Evolutionary conservation across 495 filamentous ascomycete species (phyloP), one percentile per base, ranked within the genome.

Genomic region (Cercophora newfieldiana): DNA sequence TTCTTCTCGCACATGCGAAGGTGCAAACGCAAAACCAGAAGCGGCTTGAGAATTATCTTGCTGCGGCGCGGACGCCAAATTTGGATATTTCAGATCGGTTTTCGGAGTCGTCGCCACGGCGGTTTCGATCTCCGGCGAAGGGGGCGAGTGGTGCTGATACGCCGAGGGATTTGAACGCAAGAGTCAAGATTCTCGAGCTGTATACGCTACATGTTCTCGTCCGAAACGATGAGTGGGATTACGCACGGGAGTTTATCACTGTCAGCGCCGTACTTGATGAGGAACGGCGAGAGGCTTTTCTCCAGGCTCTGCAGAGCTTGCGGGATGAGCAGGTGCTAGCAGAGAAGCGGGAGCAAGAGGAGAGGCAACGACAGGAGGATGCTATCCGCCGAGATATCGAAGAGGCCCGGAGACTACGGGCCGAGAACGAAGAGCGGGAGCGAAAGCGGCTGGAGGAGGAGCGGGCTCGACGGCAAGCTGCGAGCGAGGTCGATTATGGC

Each of bases 131-230:
- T 55, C 77, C 68, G 12, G 75, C 68, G 57, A 79, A 80, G 50
- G 68, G 68, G 16, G 37, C 51, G 8, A 22, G 56, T 68, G 90
- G 90, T 64, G 88, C 91, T 26, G 86, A 90, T 68, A 94, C 91
- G 0, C 92, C 92, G 0, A 88, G 89, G 61, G 91, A 93, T 72
- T 81, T 92, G 19, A 85, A 85, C 60, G 84, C 89, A 37, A 83
- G 92, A 28, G 86, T 96, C 56, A 92, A 94, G 77, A 89, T 99
- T 55, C 88, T 97, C 48, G 96, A 99, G 78, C 82, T 99, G 0
- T 99, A 96, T 69, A 93, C 91, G 4, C 83, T 99, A 5, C 95
- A 98, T 77, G 91, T 98, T 21, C 87, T 99, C 18, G 88, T 93
- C 18, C 85, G 90, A 47, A 97, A 96, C 69, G 87, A 89, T 33